Base-by-base conservation (phyloP, 2,329 filamentous ascomycete genomes). In the Talaromyces sp. region DNA sequence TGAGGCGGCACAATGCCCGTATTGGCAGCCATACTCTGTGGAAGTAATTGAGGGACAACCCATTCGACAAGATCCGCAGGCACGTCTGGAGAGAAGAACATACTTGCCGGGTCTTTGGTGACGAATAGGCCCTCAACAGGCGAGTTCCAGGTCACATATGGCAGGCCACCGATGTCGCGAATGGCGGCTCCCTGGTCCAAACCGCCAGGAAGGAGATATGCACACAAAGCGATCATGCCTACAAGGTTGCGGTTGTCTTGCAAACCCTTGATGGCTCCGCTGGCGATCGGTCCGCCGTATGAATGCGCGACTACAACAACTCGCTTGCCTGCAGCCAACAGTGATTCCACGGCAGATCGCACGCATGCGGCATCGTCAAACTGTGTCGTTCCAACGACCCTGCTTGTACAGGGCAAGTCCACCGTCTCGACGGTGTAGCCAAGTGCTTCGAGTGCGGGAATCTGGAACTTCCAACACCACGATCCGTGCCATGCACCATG, bases 401-500 rank as follows among this genome's bases (percentile, higher is more conserved):
- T 19, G 43, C 54, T 27, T 6, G 54, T 11, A 6, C 32, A 35
- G 27, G 54, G 54, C 26, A 46, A 17, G 54, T 56, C 54, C 31
- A 56, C 19, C 17, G 54, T 56, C n/a, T 43, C 54, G 8, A 21
- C 19, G n/a, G 21, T 5, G 21, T 56, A 56, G 21, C 35, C 54
- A 5, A 46, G 35, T 6, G 35, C 54, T 12, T 46, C 21, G 17
- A 56, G 54, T 9, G 11, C 12, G 2, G 54, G 54, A 14, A 27
- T 43, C 5, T 38, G 54, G 27, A 9, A 43, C 12, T 56, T 43
- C 54, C 54, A 56, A 21, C 54, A 56, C 54, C 54, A 56, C 11
- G 54, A 56, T 21, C 54, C 54, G 54, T 56, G 54, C 29, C 29
- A 56, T 38, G 54, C 54, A 14, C 54, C 54, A 35, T 56, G 54